Conservation (phyloP, 2,329 filamentous ascomycete species). For the Sordariomycetes sp. region DNA sequence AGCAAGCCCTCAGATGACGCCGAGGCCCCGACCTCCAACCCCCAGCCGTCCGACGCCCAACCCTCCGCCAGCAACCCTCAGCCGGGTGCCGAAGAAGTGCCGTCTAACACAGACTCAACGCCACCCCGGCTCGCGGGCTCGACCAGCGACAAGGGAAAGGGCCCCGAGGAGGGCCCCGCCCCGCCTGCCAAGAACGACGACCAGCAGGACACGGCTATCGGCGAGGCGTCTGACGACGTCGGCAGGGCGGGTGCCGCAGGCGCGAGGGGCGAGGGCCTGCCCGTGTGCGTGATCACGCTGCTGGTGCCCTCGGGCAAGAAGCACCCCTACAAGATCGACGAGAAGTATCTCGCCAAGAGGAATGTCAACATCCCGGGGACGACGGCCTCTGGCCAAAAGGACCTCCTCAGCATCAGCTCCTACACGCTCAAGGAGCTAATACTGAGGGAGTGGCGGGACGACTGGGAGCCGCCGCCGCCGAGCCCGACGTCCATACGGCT, state of each 20-base stretch:
- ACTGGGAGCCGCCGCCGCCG: constrained; percentile 81
- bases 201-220: constrained; percentile 27
- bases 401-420: constrained; percentile 83
- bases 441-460: constrained; percentile 80
- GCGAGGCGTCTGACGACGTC: constrained; percentile 25
- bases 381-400: constrained; percentile 46
- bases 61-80: not conserved
- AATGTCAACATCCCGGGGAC: constrained; percentile 65
- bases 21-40: not conserved
- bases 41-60: not conserved
- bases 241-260: constrained; percentile 20
- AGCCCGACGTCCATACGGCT: constrained; percentile 83
- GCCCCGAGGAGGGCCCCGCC: constrained; percentile 9
- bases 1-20: not conserved
- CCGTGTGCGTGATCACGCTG: constrained; percentile 65
- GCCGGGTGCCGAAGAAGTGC: not conserved
- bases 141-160: not conserved
- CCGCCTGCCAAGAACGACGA: constrained; percentile 4
- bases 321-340: constrained; percentile 84
- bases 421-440: constrained; percentile 94
- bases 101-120: not conserved
- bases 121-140: not conserved
- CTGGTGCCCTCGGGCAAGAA: constrained; percentile 71
- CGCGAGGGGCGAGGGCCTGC: constrained; percentile 19
- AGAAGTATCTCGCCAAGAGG: constrained; percentile 72